Evolutionary conservation across 2,329 filamentous ascomycete species (phyloP).

Genomic region (Whalleya microplaca): DNA sequence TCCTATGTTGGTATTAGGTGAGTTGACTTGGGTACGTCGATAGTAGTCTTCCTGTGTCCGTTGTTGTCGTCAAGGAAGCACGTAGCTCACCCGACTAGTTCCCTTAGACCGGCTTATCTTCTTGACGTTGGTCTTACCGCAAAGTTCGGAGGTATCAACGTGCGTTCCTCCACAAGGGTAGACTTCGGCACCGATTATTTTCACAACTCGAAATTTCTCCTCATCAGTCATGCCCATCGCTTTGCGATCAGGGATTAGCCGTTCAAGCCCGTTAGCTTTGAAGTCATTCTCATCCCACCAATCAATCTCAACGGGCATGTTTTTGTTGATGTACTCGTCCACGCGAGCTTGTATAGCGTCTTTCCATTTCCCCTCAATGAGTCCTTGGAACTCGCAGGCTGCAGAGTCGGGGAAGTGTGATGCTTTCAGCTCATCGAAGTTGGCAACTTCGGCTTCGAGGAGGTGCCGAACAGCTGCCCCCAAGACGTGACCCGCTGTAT

Average conservation of each 20-base stretch:
- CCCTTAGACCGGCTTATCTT: conserved; percentile 70
- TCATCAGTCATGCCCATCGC: conserved; percentile 44
- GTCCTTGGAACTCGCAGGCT: conserved; percentile 68
- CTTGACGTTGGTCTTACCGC: conserved; percentile 65
- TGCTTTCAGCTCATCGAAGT: conserved; percentile 70
- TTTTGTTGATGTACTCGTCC: conserved; percentile 59
- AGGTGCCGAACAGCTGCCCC: conserved; percentile 68
- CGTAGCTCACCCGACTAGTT: conserved; percentile 60
- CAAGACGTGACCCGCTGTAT: conserved; percentile 75
- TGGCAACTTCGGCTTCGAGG: conserved; percentile 52
- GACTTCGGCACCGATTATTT: conserved; percentile 68
- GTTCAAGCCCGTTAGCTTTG: conserved; percentile 52
- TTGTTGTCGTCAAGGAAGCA: conserved; percentile 28
- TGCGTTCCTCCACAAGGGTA: conserved; percentile 80
- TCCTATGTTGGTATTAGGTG: background rate
- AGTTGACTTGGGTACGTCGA: background rate
- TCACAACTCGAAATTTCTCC: conserved; percentile 67
- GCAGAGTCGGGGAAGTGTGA: conserved; percentile 72
- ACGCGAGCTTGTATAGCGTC: conserved; percentile 63
- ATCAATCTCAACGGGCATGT: conserved; percentile 64
- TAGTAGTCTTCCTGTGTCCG: background rate
- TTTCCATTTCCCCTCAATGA: conserved; percentile 67
- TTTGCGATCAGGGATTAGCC: conserved; percentile 56
- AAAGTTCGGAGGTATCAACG: conserved; percentile 62
- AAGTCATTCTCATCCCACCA: conserved; percentile 72